A percentile compares a stretch with the other conserved stretches of the same genome.
phyloP scores from a whole-genome alignment of 2,329 filamentous ascomycete genomes.

The Lachnellula cervina region DNA sequence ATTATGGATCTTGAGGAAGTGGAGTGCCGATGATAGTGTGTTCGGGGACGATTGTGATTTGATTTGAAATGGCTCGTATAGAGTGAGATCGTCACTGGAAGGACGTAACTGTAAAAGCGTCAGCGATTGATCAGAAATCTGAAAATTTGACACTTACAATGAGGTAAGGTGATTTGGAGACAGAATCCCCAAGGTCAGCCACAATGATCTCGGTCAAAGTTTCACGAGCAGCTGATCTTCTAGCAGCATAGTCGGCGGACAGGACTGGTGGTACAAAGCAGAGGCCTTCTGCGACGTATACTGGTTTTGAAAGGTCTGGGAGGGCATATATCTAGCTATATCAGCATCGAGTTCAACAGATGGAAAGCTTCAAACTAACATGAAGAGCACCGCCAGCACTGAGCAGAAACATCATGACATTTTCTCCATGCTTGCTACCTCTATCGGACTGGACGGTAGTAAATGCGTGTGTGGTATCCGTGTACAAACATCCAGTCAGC shows the following conservation, averaged over 20 bases:
- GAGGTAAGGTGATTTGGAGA: constrained; percentile 68
- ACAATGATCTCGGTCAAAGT: constrained; percentile 74
- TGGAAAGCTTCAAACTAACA: constrained; percentile 45
- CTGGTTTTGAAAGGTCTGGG: constrained; percentile 63
- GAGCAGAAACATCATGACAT: constrained; percentile 71
- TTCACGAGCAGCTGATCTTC: constrained; percentile 68
- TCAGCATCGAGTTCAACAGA: constrained; percentile 11
- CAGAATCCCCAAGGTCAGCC: constrained; percentile 75
- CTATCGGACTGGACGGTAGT: constrained; percentile 38
- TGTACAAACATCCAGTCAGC: constrained; percentile 78
- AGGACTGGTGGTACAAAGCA: constrained; percentile 73
- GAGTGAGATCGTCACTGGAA: constrained; percentile 71
- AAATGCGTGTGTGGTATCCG: constrained; percentile 57
- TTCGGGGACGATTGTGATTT: constrained; percentile 23
- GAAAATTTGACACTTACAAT: constrained; percentile 53
- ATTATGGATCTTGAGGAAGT: constrained; percentile 73
- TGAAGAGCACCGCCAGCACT: constrained; percentile 69
- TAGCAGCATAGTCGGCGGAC: constrained; percentile 63
- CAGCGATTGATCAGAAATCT: constrained; percentile 1
- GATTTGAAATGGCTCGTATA: constrained; percentile 75
- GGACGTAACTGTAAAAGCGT: constrained; percentile 59
- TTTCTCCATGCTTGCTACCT: constrained; percentile 38
- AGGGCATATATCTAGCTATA: constrained; percentile 64
- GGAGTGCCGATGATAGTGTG: constrained; percentile 44
- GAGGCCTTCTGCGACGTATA: constrained; percentile 73